Evolutionary conservation across 1,284 basidiomycete genomes (phyloP).

Genomic region (Mixia osmundae): DNA sequence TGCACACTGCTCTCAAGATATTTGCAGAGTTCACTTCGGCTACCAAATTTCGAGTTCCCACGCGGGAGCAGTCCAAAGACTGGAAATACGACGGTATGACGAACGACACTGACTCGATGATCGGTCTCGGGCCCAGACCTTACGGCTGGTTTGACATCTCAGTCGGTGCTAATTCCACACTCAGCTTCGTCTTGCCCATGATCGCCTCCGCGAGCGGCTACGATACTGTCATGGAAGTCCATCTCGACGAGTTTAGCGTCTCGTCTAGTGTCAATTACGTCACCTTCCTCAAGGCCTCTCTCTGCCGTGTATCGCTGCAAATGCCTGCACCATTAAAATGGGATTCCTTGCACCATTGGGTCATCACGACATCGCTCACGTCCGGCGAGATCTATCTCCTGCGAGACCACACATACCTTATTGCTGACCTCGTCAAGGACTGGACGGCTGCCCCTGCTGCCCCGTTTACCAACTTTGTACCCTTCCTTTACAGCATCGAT

Average conservation of each 20-base stretch:
- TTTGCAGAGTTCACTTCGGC: constrained; percentile 54
- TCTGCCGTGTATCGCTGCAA: constrained; percentile 28
- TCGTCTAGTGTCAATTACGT: constrained; percentile 71
- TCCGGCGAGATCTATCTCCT: constrained; percentile 50
- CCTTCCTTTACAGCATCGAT: constrained; percentile 47
- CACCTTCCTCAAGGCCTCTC: constrained; percentile 44
- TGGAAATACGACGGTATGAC: constrained; percentile 57
- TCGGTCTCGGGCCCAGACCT: constrained; percentile 29
- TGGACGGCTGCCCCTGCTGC: constrained; percentile 59
- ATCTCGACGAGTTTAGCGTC: constrained; percentile 52
- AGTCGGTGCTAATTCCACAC: constrained; percentile 53
- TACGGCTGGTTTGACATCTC: constrained; percentile 42
- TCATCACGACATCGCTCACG: constrained; percentile 40
- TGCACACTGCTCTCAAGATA: constrained; percentile 52
- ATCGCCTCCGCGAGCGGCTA: constrained; percentile 46
- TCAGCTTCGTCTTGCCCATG: constrained; percentile 62
- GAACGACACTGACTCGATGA: constrained; percentile 11
- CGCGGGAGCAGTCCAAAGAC: constrained; percentile 66
- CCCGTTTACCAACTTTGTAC: constrained; percentile 57
- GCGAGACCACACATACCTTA: constrained; percentile 75
- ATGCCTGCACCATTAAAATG: constrained; percentile 28
- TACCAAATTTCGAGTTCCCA: constrained; percentile 54
- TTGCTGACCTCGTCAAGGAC: constrained; percentile 66
- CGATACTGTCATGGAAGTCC: constrained; percentile 47
- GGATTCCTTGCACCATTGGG: constrained; percentile 45